phyloP scores from a whole-genome alignment of 1,284 basidiomycete species.

The Heterobasidion annosum region DNA sequence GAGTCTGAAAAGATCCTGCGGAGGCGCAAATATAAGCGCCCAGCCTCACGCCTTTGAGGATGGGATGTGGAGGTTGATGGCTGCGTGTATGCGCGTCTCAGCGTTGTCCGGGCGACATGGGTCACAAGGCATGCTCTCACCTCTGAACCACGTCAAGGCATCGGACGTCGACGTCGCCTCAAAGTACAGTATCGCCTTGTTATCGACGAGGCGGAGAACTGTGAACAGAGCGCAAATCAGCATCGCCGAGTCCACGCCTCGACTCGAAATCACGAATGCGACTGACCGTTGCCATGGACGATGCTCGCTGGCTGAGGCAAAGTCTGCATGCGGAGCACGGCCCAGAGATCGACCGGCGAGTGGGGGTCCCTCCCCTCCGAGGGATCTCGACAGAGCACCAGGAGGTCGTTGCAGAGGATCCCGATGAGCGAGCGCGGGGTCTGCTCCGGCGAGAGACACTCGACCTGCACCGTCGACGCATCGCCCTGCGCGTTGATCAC shows the following conservation, averaged over 20 bases:
- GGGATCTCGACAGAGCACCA: slow-evolving; percentile 82
- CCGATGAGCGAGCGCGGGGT: slow-evolving; percentile 69
- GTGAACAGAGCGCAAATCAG: slow-evolving; percentile 8
- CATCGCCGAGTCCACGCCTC: background rate
- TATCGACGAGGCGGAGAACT: slow-evolving; percentile 79
- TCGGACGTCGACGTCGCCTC: slow-evolving; percentile 77
- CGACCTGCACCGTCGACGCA: slow-evolving; percentile 76
- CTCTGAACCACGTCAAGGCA: slow-evolving; percentile 85
- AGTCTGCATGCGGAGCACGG: slow-evolving; percentile 88
- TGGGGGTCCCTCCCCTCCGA: slow-evolving; percentile 66
- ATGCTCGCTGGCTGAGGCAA: slow-evolving; percentile 85
- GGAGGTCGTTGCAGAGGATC: slow-evolving; percentile 86
- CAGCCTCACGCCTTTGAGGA: slow-evolving; percentile 30
- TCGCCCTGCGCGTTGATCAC: slow-evolving; percentile 70
- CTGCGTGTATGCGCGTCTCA: slow-evolving; percentile 20
- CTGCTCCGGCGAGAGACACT: slow-evolving; percentile 78
- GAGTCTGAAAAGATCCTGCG: background rate
- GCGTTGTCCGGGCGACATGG: background rate
- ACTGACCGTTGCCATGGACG: slow-evolving; percentile 74
- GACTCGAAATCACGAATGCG: slow-evolving; percentile 9
- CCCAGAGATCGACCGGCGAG: slow-evolving; percentile 81
- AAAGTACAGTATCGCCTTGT: slow-evolving; percentile 90
- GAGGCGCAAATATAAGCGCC: background rate
- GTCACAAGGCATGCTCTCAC: slow-evolving; percentile 30
- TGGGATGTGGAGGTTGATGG: slow-evolving; percentile 59